These are phyloP conservation scores for Lepidium africanum DNA, from an alignment of 345 rosid species.

Conservation along the genomic window DNA sequence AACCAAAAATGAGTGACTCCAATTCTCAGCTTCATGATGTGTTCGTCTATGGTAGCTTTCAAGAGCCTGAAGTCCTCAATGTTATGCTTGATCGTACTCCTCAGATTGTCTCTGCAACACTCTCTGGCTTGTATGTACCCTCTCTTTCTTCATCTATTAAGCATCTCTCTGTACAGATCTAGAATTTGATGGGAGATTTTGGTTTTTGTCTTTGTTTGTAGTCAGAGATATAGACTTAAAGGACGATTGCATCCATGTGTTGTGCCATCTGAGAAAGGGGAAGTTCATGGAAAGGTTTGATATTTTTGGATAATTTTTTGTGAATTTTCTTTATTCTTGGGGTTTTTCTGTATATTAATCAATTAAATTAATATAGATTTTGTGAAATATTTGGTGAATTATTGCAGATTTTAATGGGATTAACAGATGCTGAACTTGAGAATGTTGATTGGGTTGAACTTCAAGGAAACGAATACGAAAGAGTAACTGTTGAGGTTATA, in stretches of 20 bases:
- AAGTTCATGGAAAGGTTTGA: constrained; percentile 53
- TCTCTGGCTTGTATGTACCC: constrained; percentile 45
- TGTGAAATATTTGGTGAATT: neutral
- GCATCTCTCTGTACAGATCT: neutral
- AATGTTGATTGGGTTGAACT: constrained; percentile 59
- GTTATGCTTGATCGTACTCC: constrained; percentile 62
- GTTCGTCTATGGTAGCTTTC: constrained; percentile 84
- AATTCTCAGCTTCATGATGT: constrained; percentile 32
- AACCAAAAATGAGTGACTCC: neutral
- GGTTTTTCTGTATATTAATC: too few species aligned
- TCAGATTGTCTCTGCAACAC: constrained; percentile 48
- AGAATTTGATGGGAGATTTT: neutral
- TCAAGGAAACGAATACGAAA: constrained; percentile 67
- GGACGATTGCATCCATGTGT: constrained; percentile 90
- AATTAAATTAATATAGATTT: neutral
- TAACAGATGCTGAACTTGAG: constrained; percentile 48
- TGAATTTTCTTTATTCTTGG: neutral
- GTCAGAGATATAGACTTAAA: constrained; percentile 73
- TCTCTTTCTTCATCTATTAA: neutral
- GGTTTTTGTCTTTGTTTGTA: constrained; percentile 10
- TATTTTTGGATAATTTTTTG: neutral
- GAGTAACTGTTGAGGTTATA: constrained; percentile 44
- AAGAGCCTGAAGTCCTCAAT: constrained; percentile 55
- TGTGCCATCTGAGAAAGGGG: constrained; percentile 43
- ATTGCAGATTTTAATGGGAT: constrained; percentile 54